Evolutionary conservation across 2,329 filamentous ascomycete genomes (phyloP).

Genomic region (Epichloe amarillans): DNA sequence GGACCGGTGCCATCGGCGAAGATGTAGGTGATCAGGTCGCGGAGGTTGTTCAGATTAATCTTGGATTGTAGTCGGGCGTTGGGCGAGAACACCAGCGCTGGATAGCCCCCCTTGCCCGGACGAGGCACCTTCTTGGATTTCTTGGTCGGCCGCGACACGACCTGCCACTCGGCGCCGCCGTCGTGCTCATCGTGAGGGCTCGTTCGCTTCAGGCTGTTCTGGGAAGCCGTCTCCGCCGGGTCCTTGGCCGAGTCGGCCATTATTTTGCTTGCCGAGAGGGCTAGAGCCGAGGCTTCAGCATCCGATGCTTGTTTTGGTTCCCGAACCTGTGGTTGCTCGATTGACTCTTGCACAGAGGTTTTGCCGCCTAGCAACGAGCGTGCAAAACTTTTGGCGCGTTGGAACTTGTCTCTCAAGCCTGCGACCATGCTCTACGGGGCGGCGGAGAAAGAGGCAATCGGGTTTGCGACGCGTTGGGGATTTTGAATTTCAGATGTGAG

Average conservation of each 20-base stretch:
- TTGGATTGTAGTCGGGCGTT: conserved; percentile 46
- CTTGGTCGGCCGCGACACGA: conserved; percentile 39
- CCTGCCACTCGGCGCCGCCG: conserved; percentile 37
- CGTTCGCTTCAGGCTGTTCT: conserved; percentile 34
- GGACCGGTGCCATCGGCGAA: conserved; percentile 52
- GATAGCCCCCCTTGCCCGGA: conserved; percentile 43
- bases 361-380: conserved; percentile 6
- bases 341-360: conserved; percentile 1
- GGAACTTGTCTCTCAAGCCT: conserved; percentile 8
- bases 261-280: background rate
- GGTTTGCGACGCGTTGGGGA: no score
- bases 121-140: conserved; percentile 49
- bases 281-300: background rate
- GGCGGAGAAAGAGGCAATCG: background rate
- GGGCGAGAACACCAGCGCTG: conserved; percentile 42
- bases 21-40: conserved; percentile 52
- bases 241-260: conserved; percentile 8
- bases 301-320: background rate
- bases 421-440: conserved; percentile 7
- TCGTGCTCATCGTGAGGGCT: conserved; percentile 28
- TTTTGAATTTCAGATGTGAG: background rate
- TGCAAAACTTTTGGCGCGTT: conserved; percentile 10
- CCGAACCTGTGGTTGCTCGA: background rate
- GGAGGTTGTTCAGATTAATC: conserved; percentile 49
- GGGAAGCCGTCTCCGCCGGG: conserved; percentile 7